Base-by-base conservation (phyloP, 2,329 filamentous ascomycete genomes). In the Plenodomus lindquistii region DNA sequence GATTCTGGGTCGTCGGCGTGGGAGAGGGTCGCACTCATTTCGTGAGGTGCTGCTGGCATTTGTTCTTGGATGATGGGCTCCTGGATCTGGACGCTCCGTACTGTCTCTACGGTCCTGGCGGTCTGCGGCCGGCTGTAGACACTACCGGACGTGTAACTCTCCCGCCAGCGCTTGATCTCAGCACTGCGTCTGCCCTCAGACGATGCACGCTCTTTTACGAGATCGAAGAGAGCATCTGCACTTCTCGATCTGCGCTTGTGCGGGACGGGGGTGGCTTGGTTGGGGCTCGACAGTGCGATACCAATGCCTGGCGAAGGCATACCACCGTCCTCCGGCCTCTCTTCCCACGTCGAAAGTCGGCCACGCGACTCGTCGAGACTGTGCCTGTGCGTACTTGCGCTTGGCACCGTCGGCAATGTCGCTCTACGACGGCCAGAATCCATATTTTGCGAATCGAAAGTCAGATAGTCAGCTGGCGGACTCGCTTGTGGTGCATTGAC, bases 401-500 rank as follows among this genome's bases (percentile, higher is more conserved):
- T 56, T 7, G 66, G 56, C 2, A 70, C 48, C 44, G 59, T 71
- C 7, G 71, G 69, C 1, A 73, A 57, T 10, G 70, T 72, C 20
- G 69, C 70, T 54, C 71, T 62, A 19, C 71, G 63, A 20, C 65
- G 60, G 40, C 55, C 57, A 13, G 62, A 36, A 7, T 62, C 55
- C 6, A 58, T 57, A 16, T 59, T 48, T 13, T 64, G 55, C 16
- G 42, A 44, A 21, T 70, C 61, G 42, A 72, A 71, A 18, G 56
- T 66, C 38, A 71, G 57, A 42, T 72, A 72, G 29, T 71, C 63
- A 21, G 67, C 60, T 7, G 63, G 66, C 34, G 70, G 68, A 48
- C 66, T 72, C 8, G 58, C 50, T 44, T 68, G 64, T 16, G 71
- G 69, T 8, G 70, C 70, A 45, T 73, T 73, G 37, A 73, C 69